Percentiles rank a stretch among this genome's conserved stretches.
These are phyloP conservation scores for Oryza meyeriana DNA, from an alignment of 176 grass and related monocot genomes.

Conservation along the genomic window DNA sequence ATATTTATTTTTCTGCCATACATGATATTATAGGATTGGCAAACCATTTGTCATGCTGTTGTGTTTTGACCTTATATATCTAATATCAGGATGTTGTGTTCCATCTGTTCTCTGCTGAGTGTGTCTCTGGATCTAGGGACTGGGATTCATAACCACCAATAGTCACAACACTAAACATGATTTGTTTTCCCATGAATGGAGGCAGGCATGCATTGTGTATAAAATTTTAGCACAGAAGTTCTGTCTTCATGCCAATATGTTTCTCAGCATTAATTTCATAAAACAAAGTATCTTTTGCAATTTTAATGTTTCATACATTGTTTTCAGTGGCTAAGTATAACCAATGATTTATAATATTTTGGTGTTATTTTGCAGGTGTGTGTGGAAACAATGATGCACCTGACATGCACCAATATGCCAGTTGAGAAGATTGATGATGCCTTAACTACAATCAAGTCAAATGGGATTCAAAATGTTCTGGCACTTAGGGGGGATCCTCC, in stretches of 20 bases:
- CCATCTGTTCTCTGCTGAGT: neutral
- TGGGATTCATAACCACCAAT: neutral
- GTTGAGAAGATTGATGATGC: conserved; percentile 86
- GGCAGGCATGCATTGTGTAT: neutral
- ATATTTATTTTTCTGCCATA: neutral
- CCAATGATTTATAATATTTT: neutral
- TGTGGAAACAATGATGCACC: conserved; percentile 95
- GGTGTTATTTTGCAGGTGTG: conserved; percentile 54
- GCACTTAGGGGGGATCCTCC: conserved; percentile 87
- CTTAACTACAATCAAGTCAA: conserved; percentile 67
- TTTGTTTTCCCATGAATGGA: neutral
- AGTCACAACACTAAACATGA: neutral
- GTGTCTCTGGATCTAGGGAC: too few relatives aligned
- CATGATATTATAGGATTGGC: conserved; percentile 6
- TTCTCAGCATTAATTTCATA: neutral
- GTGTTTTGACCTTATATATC: neutral
- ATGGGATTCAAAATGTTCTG: conserved; percentile 96
- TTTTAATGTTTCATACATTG: neutral
- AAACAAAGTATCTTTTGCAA: conserved; percentile 11
- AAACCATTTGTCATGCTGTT: neutral
- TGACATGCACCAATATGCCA: conserved; percentile 94
- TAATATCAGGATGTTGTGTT: neutral
- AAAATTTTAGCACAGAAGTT: neutral
- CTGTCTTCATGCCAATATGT: neutral
- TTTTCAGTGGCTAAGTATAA: neutral